A percentile compares a stretch with the other conserved stretches of the same genome.
Conservation (phyloP, 805 yeast genomes). For the Myxozyma melibiosi region DNA sequence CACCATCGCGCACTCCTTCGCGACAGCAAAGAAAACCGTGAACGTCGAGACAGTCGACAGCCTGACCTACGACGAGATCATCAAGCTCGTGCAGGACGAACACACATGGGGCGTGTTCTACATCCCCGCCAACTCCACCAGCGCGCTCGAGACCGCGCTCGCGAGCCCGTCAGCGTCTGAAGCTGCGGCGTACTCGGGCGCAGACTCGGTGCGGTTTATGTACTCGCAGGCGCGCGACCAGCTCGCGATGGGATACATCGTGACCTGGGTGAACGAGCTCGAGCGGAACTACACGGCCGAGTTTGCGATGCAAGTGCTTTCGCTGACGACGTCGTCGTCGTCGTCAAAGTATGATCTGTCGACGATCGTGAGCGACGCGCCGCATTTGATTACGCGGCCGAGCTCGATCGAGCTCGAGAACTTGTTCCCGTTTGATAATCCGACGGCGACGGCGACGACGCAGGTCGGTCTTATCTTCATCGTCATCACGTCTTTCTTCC, state of each 20-base stretch:
- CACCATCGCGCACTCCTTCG: conserved; percentile 24
- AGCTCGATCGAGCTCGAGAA: conserved; percentile 48
- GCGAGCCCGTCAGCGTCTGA: conserved; percentile 35
- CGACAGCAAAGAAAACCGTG: conserved; percentile 40
- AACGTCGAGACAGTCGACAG: conserved; percentile 39
- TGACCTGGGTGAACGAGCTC: conserved; percentile 48
- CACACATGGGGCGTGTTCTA: conserved; percentile 66
- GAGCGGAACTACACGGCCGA: conserved; percentile 40
- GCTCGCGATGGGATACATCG: conserved; percentile 51
- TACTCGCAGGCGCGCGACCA: conserved; percentile 71
- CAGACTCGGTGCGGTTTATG: conserved; percentile 45
- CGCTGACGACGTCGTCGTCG: conserved; percentile 38
- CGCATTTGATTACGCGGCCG: conserved; percentile 42
- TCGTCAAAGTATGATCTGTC: conserved; percentile 35
- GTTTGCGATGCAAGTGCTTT: conserved; percentile 34
- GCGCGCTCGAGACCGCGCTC: conserved; percentile 48
- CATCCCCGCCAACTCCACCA: conserved; percentile 53
- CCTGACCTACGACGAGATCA: conserved; percentile 44
- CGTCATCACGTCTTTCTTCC: conserved; percentile 72
- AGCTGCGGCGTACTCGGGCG: conserved; percentile 38
- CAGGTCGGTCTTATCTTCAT: conserved; percentile 77
- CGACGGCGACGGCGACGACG: conserved; percentile 62
- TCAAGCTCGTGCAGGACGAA: conserved; percentile 50
- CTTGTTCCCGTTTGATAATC: conserved; percentile 52
- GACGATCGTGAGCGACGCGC: conserved; percentile 34